Conservation (phyloP, 1,139 yeast genomes). For the Protomyces lactucae-debilis region DNA sequence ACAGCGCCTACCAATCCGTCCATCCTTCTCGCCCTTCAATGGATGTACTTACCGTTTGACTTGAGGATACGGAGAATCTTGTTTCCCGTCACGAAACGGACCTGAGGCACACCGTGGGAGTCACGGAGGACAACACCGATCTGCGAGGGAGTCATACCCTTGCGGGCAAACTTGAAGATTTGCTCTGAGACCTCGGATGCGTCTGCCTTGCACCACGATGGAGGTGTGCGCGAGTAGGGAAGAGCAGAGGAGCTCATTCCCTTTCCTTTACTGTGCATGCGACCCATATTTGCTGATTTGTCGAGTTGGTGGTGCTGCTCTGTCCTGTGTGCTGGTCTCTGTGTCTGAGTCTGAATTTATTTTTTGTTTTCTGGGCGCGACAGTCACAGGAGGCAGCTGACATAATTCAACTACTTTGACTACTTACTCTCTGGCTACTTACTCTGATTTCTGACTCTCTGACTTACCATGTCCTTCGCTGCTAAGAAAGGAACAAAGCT, state of each 20-base stretch:
- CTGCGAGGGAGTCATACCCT: constrained; percentile 99
- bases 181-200: constrained; percentile 96
- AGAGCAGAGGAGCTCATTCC: constrained; percentile 99
- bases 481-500: constrained; percentile 15
- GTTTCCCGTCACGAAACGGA: constrained; percentile 89
- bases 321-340: background rate
- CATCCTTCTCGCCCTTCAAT: background rate
- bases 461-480: background rate
- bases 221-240: constrained; percentile 98
- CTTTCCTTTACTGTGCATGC: constrained; percentile 77
- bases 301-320: background rate
- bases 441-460: background rate
- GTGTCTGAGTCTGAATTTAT: background rate
- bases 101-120: constrained; percentile 99
- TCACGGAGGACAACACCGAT: constrained; percentile 99
- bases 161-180: constrained; percentile 98
- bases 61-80: constrained; percentile 98
- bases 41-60: constrained; percentile 70
- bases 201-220: constrained; percentile 98
- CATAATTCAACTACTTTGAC: background rate
- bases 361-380: background rate
- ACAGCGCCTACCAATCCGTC: background rate
- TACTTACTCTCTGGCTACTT: background rate
- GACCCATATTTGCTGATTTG: constrained; percentile 38
- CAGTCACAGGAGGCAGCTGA: background rate